A percentile compares a stretch with the other conserved stretches of the same genome.
Evolutionary conservation across 306 rosid species (phyloP).

Genomic region (Sicyos edulis): DNA sequence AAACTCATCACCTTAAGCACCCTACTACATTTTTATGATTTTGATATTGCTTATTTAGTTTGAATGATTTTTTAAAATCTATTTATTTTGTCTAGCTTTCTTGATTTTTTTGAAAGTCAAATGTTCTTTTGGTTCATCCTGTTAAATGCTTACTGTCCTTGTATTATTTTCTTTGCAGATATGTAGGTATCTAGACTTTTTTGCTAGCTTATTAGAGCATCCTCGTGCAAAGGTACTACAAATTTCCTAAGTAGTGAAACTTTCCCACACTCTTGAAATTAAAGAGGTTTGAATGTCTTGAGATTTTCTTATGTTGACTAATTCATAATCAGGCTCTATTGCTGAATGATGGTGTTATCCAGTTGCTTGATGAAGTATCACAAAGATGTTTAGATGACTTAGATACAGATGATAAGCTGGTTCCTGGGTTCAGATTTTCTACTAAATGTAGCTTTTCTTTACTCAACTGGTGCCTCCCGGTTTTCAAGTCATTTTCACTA

Average conservation of each 20-base stretch:
- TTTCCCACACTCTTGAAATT: slow-evolving; percentile 11
- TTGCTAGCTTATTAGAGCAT: slow-evolving; percentile 83
- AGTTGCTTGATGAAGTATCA: slow-evolving; percentile 53
- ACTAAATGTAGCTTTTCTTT: slow-evolving; percentile 37
- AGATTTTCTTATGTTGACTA: background rate
- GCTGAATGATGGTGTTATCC: slow-evolving; percentile 51
- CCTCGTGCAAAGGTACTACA: slow-evolving; percentile 70
- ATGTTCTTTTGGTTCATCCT: background rate
- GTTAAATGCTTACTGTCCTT: background rate
- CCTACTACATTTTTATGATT: too few relatives aligned
- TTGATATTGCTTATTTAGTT: background rate
- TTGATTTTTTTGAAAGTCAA: background rate
- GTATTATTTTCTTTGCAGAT: slow-evolving; percentile 42
- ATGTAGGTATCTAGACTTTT: slow-evolving; percentile 82
- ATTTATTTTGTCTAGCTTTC: background rate
- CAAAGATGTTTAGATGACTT: slow-evolving; percentile 46
- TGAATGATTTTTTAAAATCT: background rate
- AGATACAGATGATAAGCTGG: slow-evolving; percentile 47
- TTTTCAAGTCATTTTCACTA: slow-evolving; percentile 64
- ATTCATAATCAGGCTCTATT: slow-evolving; percentile 49
- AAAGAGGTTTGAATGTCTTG: background rate
- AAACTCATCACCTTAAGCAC: too few relatives aligned
- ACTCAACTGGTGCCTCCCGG: slow-evolving; percentile 68
- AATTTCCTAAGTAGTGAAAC: slow-evolving; percentile 13
- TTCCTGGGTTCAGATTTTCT: slow-evolving; percentile 42